phyloP scores from a whole-genome alignment of 2,329 filamentous ascomycete species.

The Gaeumannomyces sp. region DNA sequence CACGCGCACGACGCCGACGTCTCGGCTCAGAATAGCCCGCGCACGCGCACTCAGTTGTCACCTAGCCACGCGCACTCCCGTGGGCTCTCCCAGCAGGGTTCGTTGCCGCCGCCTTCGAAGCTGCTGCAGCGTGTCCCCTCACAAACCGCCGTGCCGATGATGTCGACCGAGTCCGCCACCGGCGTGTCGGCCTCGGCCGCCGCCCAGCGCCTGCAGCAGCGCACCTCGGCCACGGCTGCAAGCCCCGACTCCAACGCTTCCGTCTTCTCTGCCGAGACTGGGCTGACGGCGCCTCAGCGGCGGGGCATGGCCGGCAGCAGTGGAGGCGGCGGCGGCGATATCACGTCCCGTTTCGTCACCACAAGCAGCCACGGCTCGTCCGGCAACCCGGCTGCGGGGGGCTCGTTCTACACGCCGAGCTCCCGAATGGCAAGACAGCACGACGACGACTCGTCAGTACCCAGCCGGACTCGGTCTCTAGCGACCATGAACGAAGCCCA shows the following conservation, averaged over 20 bases:
- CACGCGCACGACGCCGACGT: neutral
- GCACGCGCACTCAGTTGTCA: neutral
- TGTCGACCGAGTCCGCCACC: constrained; percentile 54
- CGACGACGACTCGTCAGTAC: constrained; percentile 17
- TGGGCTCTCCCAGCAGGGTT: neutral
- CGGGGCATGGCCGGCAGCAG: constrained; percentile 31
- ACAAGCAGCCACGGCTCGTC: constrained; percentile 31
- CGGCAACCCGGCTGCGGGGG: constrained; percentile 43
- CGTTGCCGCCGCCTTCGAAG: constrained; percentile 26
- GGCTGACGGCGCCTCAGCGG: constrained; percentile 11
- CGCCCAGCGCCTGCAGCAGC: constrained; percentile 22
- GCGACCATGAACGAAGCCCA: constrained; percentile 23
- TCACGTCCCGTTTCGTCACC: constrained; percentile 56
- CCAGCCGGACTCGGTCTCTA: constrained; percentile 35
- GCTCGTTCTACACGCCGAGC: constrained; percentile 41
- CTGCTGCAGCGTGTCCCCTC: constrained; percentile 56
- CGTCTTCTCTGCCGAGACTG: constrained; percentile 17
- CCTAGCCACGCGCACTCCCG: neutral
- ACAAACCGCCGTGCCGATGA: constrained; percentile 55
- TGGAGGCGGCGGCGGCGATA: constrained; percentile 36
- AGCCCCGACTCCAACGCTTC: constrained; percentile 18
- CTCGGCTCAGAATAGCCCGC: neutral
- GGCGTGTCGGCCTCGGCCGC: constrained; percentile 30
- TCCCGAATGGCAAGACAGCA: constrained; percentile 9
- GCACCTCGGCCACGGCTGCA: neutral